Conservation (phyloP, 441 rosid species). For the Pelargonium citronellum region DNA sequence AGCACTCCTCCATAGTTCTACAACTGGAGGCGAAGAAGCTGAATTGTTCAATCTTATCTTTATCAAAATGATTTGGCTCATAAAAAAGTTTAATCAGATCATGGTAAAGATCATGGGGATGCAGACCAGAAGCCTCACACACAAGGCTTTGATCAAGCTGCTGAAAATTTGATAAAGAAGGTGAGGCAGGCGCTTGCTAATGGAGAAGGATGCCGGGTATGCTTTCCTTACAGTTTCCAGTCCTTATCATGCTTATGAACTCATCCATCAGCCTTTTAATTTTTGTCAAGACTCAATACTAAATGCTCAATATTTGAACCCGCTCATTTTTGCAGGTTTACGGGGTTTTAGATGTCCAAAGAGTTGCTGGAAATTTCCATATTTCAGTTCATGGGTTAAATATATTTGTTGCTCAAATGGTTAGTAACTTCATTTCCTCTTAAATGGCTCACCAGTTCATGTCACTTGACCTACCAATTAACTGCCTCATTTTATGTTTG, state of each 20-base stretch:
- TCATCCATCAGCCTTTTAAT: conserved; percentile 5
- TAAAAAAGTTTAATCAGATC: conserved; percentile 32
- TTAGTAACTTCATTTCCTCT: conserved; percentile 24
- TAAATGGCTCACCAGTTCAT: neutral
- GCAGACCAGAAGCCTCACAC: conserved; percentile 36
- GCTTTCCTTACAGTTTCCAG: conserved; percentile 16
- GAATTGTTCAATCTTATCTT: neutral
- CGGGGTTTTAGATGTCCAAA: conserved; percentile 89
- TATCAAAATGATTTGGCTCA: neutral
- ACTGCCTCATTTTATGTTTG: neutral
- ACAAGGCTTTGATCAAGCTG: conserved; percentile 67
- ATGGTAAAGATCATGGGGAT: conserved; percentile 57
- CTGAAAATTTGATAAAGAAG: conserved; percentile 83
- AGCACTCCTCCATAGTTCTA: conserved; percentile 3
- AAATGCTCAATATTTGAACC: conserved; percentile 17
- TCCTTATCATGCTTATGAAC: neutral
- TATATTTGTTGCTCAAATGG: conserved; percentile 93
- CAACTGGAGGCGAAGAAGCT: neutral
- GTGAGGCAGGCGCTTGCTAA: conserved; percentile 78
- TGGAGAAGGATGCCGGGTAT: conserved; percentile 97
- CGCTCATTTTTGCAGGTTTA: conserved; percentile 53
- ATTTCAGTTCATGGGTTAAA: conserved; percentile 91
- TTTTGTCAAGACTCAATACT: neutral
- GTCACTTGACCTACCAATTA: neutral
- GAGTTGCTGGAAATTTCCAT: conserved; percentile 99